Percentiles rank a stretch among this genome's conserved stretches.
These are phyloP conservation scores for Anisodus acutangulus DNA, from an alignment of 257 asterid genomes.

Conservation along the genomic window DNA sequence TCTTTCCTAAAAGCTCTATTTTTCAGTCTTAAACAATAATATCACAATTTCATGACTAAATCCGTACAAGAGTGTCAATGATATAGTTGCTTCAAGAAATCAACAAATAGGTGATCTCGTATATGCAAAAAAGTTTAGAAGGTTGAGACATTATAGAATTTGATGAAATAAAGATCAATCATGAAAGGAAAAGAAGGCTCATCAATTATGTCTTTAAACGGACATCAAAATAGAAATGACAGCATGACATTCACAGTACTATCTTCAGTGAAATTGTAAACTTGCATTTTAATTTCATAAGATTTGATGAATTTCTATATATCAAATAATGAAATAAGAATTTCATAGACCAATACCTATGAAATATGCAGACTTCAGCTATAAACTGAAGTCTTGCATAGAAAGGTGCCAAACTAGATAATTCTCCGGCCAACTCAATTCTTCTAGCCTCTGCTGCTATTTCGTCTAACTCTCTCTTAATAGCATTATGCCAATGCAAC, in stretches of 20 bases:
- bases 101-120: not conserved
- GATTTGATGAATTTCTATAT: slow-evolving; percentile 6
- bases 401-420: slow-evolving; percentile 45
- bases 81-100: slow-evolving; percentile 12
- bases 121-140: not conserved
- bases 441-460: slow-evolving; percentile 49
- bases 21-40: not conserved
- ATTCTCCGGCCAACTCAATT: slow-evolving; percentile 49
- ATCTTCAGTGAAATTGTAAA: not conserved
- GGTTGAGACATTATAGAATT: not conserved
- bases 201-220: not conserved
- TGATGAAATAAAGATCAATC: not conserved
- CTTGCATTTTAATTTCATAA: not conserved
- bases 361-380: slow-evolving; percentile 55
- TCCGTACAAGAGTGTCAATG: not conserved
- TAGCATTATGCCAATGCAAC: slow-evolving; percentile 54
- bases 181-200: not conserved
- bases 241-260: slow-evolving; percentile 3
- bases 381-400: slow-evolving; percentile 51
- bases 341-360: slow-evolving; percentile 43
- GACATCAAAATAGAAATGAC: slow-evolving; percentile 16
- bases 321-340: not conserved
- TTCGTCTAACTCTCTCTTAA: slow-evolving; percentile 46
- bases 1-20: slow-evolving; percentile 11
- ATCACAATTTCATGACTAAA: not conserved